A percentile compares a stretch with the other conserved stretches of the same genome.
These are phyloP conservation scores for Leccinum longicurvipes DNA, from an alignment of 768 basidiomycete species.

Conservation along the genomic window DNA sequence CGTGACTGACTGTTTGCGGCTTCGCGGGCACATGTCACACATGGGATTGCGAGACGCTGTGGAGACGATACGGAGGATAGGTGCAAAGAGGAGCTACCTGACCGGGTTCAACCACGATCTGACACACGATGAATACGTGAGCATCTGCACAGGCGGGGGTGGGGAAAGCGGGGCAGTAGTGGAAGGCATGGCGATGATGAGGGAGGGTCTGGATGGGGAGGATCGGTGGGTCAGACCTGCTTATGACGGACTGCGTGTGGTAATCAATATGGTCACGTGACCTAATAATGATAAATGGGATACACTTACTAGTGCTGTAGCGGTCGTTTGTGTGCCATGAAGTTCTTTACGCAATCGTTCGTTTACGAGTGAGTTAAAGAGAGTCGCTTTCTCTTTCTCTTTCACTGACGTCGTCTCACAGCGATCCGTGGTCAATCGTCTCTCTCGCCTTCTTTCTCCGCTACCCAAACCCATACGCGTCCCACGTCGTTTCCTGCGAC, in stretches of 20 bases:
- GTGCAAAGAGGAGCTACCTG: constrained; percentile 63
- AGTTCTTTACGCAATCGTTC: constrained; percentile 54
- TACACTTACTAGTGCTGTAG: constrained; percentile 18
- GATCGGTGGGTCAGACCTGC: constrained; percentile 65
- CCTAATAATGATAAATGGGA: not conserved
- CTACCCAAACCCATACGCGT: constrained; percentile 93
- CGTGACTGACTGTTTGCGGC: constrained; percentile 74
- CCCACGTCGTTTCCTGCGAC: constrained; percentile 93
- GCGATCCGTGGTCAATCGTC: constrained; percentile 93
- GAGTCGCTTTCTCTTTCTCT: accelerated
- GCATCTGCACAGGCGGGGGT: constrained; percentile 55
- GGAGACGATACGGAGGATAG: constrained; percentile 49
- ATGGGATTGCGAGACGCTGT: constrained; percentile 69
- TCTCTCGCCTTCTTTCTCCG: constrained; percentile 92
- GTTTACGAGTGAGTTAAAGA: constrained; percentile 52
- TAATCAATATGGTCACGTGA: constrained; percentile 9
- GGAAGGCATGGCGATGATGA: constrained; percentile 46
- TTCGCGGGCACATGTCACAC: constrained; percentile 71
- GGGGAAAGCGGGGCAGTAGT: constrained; percentile 32
- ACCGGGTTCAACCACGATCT: constrained; percentile 77
- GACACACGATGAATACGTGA: constrained; percentile 72
- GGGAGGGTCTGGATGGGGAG: constrained; percentile 43
- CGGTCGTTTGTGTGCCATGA: constrained; percentile 40
- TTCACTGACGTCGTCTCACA: constrained; percentile 21
- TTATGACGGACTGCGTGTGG: constrained; percentile 68